Base-by-base conservation (phyloP, 2,329 filamentous ascomycete genomes). In the Scedosporium dehoogii region DNA sequence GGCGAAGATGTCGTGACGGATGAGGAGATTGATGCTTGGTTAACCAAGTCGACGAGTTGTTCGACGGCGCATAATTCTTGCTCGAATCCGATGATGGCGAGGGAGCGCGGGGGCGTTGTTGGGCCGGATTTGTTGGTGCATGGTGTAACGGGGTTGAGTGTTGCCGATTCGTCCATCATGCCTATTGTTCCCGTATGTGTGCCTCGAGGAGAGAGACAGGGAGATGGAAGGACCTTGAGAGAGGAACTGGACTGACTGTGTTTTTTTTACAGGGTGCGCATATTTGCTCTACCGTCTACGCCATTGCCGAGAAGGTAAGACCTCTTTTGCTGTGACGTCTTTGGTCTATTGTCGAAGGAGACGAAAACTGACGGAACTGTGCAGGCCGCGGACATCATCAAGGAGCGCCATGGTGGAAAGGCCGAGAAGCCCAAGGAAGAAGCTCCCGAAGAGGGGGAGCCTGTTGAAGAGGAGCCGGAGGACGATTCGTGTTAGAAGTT, bases 1-100 rank as follows among this genome's bases (percentile, higher is more conserved):
- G 79, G 71, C 29, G 67, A 66, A 21, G 59, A 58, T 7, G 70
- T 73, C 60, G 73, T 74, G 25, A 73, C 66, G 48, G 73, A 79
- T 58, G 60, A 71, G 21, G 69, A 77, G 10, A 71, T 81, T 55
- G 73, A 76, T 61, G 72, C 77, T 6, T 80, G 74, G 62, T 73
- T 80, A 58, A 74, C 73, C 65, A 73, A 78, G n/a, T 41, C 29
- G 9, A 63, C 62, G 41, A 62, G 60, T 12, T 62, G 60, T 46
- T 64, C 63, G 3, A 65, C 64, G 25, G 64, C 64, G 29, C 65
- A 67, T 56, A 64, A 66, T 33, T 59, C 63, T 21, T 65, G 63
- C n/a, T 65, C 63, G 10, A 65, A 63, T 23, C 63, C 64, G n/a
- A 69, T 69, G 66, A 64, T 65, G 44, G 55, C 58, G 9, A 59